A percentile compares a stretch with the other conserved stretches of the same genome.
phyloP scores from a whole-genome alignment of 2,329 filamentous ascomycete genomes.

The Pezicula rhizophila region DNA sequence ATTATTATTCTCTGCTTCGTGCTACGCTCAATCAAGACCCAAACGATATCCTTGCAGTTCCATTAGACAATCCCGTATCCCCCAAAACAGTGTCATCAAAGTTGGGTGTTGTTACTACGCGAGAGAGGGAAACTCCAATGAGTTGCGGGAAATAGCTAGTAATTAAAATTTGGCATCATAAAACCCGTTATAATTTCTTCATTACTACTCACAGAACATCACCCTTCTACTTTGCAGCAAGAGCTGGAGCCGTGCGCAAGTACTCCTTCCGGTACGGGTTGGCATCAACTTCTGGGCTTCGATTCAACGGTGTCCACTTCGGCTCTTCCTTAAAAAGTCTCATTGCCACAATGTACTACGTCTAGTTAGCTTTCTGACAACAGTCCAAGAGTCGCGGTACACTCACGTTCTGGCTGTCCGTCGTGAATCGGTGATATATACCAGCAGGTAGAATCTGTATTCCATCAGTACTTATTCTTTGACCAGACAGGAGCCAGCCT shows the following conservation, averaged over 20 bases:
- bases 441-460: slow-evolving; percentile 73
- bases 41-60: too few relatives aligned
- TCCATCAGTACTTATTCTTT: slow-evolving; percentile 7
- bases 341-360: slow-evolving; percentile 90
- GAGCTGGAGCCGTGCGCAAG: slow-evolving; percentile 33
- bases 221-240: neutral
- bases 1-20: too few relatives aligned
- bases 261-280: slow-evolving; percentile 80
- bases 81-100: too few relatives aligned
- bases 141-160: too few relatives aligned
- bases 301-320: slow-evolving; percentile 94
- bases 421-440: slow-evolving; percentile 97
- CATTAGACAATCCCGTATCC: too few relatives aligned
- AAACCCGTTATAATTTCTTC: too few relatives aligned
- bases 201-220: too few relatives aligned
- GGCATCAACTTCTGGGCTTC: slow-evolving; percentile 66
- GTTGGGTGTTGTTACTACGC: too few relatives aligned
- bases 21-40: too few relatives aligned
- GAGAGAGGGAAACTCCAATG: too few relatives aligned
- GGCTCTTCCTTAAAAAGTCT: slow-evolving; percentile 96
- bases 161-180: too few relatives aligned
- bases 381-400: neutral
- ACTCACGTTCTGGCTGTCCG: slow-evolving; percentile 82
- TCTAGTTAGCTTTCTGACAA: slow-evolving; percentile 5
- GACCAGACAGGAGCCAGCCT: neutral